Evolutionary conservation across 2,329 filamentous ascomycete species (phyloP).

Genomic region (Neopestalotiopsis rosae): DNA sequence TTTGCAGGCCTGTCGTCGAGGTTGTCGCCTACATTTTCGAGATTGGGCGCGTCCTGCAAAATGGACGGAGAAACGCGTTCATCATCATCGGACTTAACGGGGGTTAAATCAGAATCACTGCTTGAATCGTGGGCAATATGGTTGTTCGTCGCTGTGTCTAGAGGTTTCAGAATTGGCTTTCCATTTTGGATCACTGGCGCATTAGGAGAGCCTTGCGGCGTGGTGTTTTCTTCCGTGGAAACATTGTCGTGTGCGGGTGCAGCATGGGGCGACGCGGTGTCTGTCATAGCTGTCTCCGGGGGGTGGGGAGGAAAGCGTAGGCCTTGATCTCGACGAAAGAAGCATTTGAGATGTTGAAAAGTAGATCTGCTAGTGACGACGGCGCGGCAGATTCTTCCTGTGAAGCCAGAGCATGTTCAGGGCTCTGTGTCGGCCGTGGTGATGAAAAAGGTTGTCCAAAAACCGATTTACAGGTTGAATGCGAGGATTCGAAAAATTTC

Average conservation of each 20-base stretch:
- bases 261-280: slow-evolving; percentile 62
- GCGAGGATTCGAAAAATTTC: slow-evolving; percentile 32
- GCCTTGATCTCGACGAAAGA: slow-evolving; percentile 60
- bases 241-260: slow-evolving; percentile 42
- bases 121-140: slow-evolving; percentile 1
- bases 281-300: slow-evolving; percentile 59
- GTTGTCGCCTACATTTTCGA: slow-evolving; percentile 32
- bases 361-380: slow-evolving; percentile 57
- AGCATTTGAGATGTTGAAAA: slow-evolving; percentile 64
- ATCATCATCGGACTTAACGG: slow-evolving; percentile 28
- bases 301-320: slow-evolving; percentile 46
- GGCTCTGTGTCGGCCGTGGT: slow-evolving; percentile 50
- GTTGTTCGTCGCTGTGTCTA: neutral
- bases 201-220: neutral
- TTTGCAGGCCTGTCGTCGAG: slow-evolving; percentile 63
- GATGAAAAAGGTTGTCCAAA: slow-evolving; percentile 49
- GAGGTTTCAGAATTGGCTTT: slow-evolving; percentile 4
- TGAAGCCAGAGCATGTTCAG: slow-evolving; percentile 62
- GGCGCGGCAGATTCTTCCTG: slow-evolving; percentile 47
- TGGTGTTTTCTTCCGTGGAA: slow-evolving; percentile 18
- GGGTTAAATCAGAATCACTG: slow-evolving; percentile 21
- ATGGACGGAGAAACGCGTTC: slow-evolving; percentile 24
- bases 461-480: slow-evolving; percentile 40
- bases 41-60: slow-evolving; percentile 29
- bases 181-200: neutral